A percentile compares a stretch with the other conserved stretches of the same genome.
Conservation (phyloP, 2,329 filamentous ascomycete species). For the Ascochyta clinopodiicola region DNA sequence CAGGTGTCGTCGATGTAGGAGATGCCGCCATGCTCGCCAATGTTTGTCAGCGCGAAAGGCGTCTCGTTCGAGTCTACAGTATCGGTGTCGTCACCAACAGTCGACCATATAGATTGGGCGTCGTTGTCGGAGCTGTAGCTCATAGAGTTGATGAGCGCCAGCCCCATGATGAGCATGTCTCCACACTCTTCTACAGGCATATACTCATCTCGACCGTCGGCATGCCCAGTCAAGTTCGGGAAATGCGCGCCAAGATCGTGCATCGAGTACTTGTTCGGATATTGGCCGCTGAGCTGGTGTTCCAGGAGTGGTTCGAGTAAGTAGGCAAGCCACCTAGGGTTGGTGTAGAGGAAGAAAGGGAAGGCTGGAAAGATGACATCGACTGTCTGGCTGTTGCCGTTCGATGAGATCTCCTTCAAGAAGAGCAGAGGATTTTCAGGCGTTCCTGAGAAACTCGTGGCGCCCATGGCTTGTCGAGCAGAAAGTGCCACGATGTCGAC, state of each 20-base stretch:
- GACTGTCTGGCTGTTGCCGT: constrained; percentile 84
- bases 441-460: constrained; percentile 76
- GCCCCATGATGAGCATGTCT: constrained; percentile 82
- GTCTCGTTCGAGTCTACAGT: constrained; percentile 35
- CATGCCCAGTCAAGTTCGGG: constrained; percentile 78
- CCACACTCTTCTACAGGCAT: constrained; percentile 82
- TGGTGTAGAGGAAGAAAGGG: constrained; percentile 86
- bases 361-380: constrained; percentile 88
- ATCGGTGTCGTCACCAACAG: constrained; percentile 45
- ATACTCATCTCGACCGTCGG: constrained; percentile 72
- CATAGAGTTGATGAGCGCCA: constrained; percentile 78
- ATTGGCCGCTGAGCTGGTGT: constrained; percentile 81
- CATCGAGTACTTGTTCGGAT: constrained; percentile 82
- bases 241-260: constrained; percentile 77
- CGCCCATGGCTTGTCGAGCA: constrained; percentile 80
- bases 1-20: constrained; percentile 67
- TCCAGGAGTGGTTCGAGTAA: constrained; percentile 80
- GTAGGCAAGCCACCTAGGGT: constrained; percentile 80
- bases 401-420: constrained; percentile 84
- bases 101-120: constrained; percentile 66
- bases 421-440: constrained; percentile 76
- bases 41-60: constrained; percentile 57
- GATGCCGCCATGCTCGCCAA: constrained; percentile 59
- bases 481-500: constrained; percentile 79
- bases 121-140: constrained; percentile 65